These are phyloP conservation scores for Neopestalotiopsis rosae DNA, from an alignment of 2,329 filamentous ascomycete genomes.

Conservation along the genomic window DNA sequence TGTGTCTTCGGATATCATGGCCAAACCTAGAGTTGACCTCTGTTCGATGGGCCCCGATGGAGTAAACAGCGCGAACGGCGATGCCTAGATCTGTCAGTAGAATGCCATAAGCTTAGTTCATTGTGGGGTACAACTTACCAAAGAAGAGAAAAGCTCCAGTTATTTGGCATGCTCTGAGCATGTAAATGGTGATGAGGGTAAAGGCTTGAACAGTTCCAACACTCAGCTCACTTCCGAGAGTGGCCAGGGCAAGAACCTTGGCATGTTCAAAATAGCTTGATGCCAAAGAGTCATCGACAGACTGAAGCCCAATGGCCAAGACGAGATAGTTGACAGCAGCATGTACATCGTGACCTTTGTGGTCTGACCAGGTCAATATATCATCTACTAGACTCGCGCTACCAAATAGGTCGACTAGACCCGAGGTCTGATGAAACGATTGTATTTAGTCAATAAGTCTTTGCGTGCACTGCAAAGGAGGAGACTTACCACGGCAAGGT, in stretches of 20 bases:
- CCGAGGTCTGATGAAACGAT: conserved; percentile 39
- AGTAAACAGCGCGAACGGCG: conserved; percentile 57
- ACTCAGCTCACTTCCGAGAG: conserved; percentile 51
- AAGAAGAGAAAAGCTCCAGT: conserved; percentile 61
- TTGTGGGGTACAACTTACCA: conserved; percentile 28
- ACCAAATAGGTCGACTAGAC: conserved; percentile 56
- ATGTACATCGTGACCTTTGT: conserved; percentile 40
- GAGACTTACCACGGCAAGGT: conserved; percentile 31
- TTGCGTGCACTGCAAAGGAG: background rate
- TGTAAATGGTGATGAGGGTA: conserved; percentile 56
- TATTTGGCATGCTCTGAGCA: conserved; percentile 60
- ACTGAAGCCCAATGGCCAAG: conserved; percentile 54
- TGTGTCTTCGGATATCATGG: conserved; percentile 44
- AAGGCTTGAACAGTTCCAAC: conserved; percentile 57
- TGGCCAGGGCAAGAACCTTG: conserved; percentile 48
- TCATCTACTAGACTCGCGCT: conserved; percentile 43
- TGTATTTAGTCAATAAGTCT: background rate
- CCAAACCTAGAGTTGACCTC: conserved; percentile 60
- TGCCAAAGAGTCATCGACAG: conserved; percentile 45
- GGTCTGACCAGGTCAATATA: conserved; percentile 47
- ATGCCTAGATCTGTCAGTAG: conserved; percentile 40
- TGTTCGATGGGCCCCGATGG: conserved; percentile 57
- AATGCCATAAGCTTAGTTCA: background rate
- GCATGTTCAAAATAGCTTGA: conserved; percentile 56
- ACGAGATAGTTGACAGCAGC: conserved; percentile 55